Evolutionary conservation across 495 filamentous ascomycete species (phyloP).

Genomic region (Talaromyces ruber): DNA sequence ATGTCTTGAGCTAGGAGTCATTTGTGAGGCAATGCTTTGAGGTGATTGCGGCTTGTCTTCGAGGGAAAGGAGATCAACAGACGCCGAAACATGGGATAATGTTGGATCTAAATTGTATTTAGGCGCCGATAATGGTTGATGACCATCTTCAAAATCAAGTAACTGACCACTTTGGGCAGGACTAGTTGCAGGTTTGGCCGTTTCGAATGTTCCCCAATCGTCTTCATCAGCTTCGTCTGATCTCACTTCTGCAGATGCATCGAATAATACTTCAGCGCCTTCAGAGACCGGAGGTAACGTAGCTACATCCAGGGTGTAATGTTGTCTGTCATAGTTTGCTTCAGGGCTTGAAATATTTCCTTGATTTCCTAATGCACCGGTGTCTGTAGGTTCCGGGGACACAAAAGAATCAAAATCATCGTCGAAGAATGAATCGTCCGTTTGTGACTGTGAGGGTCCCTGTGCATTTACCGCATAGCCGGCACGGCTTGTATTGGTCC

Average conservation of each 20-base stretch:
- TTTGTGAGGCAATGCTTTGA: background rate
- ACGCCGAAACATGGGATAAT: background rate
- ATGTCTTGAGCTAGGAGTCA: background rate
- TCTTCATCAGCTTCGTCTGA: constrained; percentile 54
- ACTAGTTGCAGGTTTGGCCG: constrained; percentile 37
- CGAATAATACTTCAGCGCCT: constrained; percentile 30
- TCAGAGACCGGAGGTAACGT: background rate
- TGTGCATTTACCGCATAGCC: background rate
- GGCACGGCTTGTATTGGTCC: constrained; percentile 15
- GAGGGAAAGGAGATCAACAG: constrained; percentile 5
- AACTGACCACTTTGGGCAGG: constrained; percentile 48
- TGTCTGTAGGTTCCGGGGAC: background rate
- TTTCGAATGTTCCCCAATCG: constrained; percentile 71
- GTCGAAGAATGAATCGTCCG: background rate
- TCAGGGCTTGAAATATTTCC: background rate
- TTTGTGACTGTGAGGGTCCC: background rate
- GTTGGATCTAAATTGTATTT: background rate
- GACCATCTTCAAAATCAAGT: constrained; percentile 1
- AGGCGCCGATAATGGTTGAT: background rate
- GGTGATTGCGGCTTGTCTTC: background rate
- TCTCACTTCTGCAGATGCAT: constrained; percentile 30
- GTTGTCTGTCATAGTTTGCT: background rate
- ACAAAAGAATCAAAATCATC: constrained; percentile 7
- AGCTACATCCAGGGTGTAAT: background rate
- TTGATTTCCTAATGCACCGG: too few relatives aligned